Percentiles rank a stretch among this genome's conserved stretches.
Conservation (phyloP, 2,329 filamentous ascomycete species). For the Xenoacremonium recifei region DNA sequence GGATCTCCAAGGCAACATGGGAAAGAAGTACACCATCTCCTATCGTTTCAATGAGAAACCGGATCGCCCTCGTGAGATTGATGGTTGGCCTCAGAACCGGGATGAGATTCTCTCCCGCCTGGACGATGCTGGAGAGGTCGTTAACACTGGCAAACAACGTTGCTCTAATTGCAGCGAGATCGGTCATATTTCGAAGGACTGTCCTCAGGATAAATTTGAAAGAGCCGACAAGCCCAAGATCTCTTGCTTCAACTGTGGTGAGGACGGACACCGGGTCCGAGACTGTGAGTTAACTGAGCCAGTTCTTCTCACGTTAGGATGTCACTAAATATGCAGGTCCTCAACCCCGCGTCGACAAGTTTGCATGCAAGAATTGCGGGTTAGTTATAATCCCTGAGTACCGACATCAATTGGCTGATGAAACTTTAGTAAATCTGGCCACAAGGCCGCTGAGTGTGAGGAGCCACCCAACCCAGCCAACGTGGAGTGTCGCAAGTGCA, state of each 20-base stretch:
- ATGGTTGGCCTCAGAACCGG: conserved; percentile 56
- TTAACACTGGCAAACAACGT: conserved; percentile 56
- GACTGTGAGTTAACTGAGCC: conserved; percentile 55
- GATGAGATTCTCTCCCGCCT: conserved; percentile 65
- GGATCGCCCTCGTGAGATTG: conserved; percentile 55
- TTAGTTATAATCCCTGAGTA: conserved; percentile 22
- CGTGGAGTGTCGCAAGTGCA: conserved; percentile 66
- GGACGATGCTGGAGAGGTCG: conserved; percentile 62
- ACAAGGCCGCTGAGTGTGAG: conserved; percentile 49
- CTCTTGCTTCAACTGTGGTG: conserved; percentile 64
- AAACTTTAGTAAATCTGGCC: conserved; percentile 44
- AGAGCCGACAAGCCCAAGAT: conserved; percentile 44
- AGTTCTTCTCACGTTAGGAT: background rate
- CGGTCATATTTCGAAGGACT: conserved; percentile 62
- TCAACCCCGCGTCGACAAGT: conserved; percentile 60
- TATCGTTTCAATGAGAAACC: conserved; percentile 61
- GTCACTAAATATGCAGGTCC: conserved; percentile 42
- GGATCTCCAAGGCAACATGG: conserved; percentile 68
- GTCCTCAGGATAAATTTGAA: conserved; percentile 57
- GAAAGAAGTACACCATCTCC: conserved; percentile 62
- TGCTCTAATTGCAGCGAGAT: conserved; percentile 64
- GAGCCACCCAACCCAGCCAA: conserved; percentile 61
- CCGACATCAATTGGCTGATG: conserved; percentile 9
- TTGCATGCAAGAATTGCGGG: conserved; percentile 69
- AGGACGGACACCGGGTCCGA: conserved; percentile 63